Base-by-base conservation (phyloP, 805 yeast genomes). In the Blastobotrys chiropterorum region DNA sequence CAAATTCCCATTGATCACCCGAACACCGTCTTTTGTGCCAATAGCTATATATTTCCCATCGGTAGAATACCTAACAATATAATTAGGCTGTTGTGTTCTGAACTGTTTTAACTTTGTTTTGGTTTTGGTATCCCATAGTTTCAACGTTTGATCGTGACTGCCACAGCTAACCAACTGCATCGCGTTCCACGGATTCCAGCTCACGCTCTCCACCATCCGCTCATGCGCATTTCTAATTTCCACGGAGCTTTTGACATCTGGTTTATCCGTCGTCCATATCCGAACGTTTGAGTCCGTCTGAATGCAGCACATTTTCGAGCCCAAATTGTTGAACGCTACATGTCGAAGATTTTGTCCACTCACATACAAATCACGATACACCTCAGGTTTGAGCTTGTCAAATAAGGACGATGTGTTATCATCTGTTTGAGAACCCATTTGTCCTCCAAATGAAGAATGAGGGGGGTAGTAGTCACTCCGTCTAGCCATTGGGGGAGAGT, bases 101-200 rank as follows among this genome's bases (percentile, higher is more conserved):
- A 17, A 5, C 47, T 65, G 65, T 48, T 61, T 60, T 26, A 68
- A 64, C 14, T 67, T 50, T 14, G 58, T 57, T 6, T 77, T 78
- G 34, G 61, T 62, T 20, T 62, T 58, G 19, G 59, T 59, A 41
- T 75, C 76, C 83, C 83, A 77, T 26, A 78, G 54, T 56, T 75
- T 75, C 38, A 81, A 65, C 44, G 54, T 58, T 11, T 69, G 68
- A 57, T 79, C 85, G 26, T 70, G 58, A 3, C 80, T 80, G 38
- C 76, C 80, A 3, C 78, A 69, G 2, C 77, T 81, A 49, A 81
- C 68, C 11, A 68, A 58, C 42, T 69, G 68, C 8, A 11, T 26
- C 26, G 79, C 78, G 26, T 69, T 61, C 16, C 61, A 60, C 0
- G 85, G 83, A 46, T 75, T 68, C 83, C 83, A 81, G 1, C 73